Base-by-base conservation (phyloP, 1,284 basidiomycete species). In the Trichosporon asahii region DNA sequence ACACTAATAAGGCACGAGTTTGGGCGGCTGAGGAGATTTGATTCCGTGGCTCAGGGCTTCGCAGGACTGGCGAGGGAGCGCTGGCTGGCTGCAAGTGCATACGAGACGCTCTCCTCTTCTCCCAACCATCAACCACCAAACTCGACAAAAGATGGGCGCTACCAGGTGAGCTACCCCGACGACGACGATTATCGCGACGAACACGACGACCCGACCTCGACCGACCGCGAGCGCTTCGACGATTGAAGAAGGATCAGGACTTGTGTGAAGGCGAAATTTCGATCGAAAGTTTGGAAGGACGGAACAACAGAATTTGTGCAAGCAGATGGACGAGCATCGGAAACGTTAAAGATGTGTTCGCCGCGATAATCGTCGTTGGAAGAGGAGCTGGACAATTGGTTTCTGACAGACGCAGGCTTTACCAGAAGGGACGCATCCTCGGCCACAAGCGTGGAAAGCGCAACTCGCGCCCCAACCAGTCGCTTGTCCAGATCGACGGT, bases 401-500 rank as follows among this genome's bases (percentile, higher is more conserved):
- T n/a, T 61, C 57, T 61, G 23, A 61, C 57, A 31, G 66, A 40
- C 46, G 63, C 84, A 95, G 94, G 65, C 89, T 98, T 83, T 98
- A 98, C 90, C 86, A 87, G 86, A 98, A 98, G 89, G 97, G 94
- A 85, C 94, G 96, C 82, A 90, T 99, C 83, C 88, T 98, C 83
- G 94, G 95, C 78, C 93, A 97, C 92, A 96, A 98, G 88, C 93
- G 97, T 79, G 94, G 93, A 79, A 98, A 98, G 89, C 91, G 94
- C 85, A 98, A 97, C 88, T 88, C 91, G 75, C 89, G 90, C 83
- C 94, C 94, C 83, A 96, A 96, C 88, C 97, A 95, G 76, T 93
- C 94, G 71, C 90, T 99, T 80, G 86, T 99, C 83, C 93, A 96
- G 86, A 94, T 99, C 83, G 96, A 99, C 87, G 96, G 96, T 84